Base-by-base conservation (phyloP, 768 basidiomycete species). In the Harrya chromipes region DNA sequence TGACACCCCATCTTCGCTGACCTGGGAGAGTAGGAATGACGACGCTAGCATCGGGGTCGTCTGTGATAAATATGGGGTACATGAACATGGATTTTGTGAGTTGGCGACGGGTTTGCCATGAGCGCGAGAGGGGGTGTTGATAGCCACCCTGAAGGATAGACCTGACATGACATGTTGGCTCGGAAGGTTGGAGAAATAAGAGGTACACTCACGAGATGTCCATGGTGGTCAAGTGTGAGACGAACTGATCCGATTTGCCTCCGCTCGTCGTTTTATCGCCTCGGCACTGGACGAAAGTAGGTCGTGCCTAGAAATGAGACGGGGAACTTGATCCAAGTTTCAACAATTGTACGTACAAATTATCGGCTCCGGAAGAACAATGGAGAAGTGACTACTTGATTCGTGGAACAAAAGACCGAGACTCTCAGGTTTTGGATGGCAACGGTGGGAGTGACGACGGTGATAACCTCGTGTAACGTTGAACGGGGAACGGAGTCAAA, bases 51-150 rank as follows among this genome's bases (percentile, higher is more conserved):
- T 93, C 79, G 2, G 92, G 85, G 51, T 97, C 92, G 69, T 98
- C 95, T 16, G 94, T 93, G 60, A 98, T 88, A 67, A 99, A 97
- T 62, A 99, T 94, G 7, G 97, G 97, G 69, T 98, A 99, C 90
- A 97, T 97, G 70, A 99, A 79, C 94, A 97, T 97, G 56, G 82
- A 80, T 67, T 92, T 94, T 21, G 85, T 84, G 62, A 94, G 80
- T 50, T 81, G 77, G 41, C 87, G 83, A 50, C 82, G 81, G 21
- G 81, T 78, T 71, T 99, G 95, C 84, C 90, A 94, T 72, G 82
- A 77, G 19, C 95, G 86, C 8, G 92, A 79, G 56, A 90, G 80
- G 14, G 94, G 88, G 70, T 97, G 93, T 50, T 90, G 85, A 74
- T 95, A 97, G 35, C 95, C 94, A 52, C 94, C 94, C 67, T 95